Percentiles rank a stretch among this genome's conserved stretches.
phyloP scores from a whole-genome alignment of 164 flowering plant species.

The Vitis vinifera region ASM3070453v1 NC_081818.1:11638501-11639000 shows the following conservation, averaged over 20 bases:
- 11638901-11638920: slow-evolving; percentile 78
- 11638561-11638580: too few species aligned
- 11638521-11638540: too few species aligned
- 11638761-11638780: slow-evolving; percentile 98
- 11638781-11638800: slow-evolving; percentile 87
- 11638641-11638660: too few species aligned
- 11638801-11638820: slow-evolving; percentile 76
- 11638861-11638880: slow-evolving; percentile 88
- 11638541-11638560: too few species aligned
- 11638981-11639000: not conserved
- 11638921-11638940: slow-evolving; percentile 62
- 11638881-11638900: slow-evolving; percentile 78
- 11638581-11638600: too few species aligned
- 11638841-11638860: slow-evolving; percentile 85
- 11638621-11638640: too few species aligned
- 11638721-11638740: slow-evolving; percentile 84
- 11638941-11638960: slow-evolving; percentile 73
- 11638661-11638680: too few species aligned
- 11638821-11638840: slow-evolving; percentile 74
- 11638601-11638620: too few species aligned
- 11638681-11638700: slow-evolving; percentile 78
- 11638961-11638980: slow-evolving; percentile 31
- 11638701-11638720: slow-evolving; percentile 80
- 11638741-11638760: slow-evolving; percentile 96
- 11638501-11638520: too few species aligned